Evolutionary conservation across 2,329 filamentous ascomycete genomes (phyloP).

Genomic region (Arachnopeziza araneosa): DNA sequence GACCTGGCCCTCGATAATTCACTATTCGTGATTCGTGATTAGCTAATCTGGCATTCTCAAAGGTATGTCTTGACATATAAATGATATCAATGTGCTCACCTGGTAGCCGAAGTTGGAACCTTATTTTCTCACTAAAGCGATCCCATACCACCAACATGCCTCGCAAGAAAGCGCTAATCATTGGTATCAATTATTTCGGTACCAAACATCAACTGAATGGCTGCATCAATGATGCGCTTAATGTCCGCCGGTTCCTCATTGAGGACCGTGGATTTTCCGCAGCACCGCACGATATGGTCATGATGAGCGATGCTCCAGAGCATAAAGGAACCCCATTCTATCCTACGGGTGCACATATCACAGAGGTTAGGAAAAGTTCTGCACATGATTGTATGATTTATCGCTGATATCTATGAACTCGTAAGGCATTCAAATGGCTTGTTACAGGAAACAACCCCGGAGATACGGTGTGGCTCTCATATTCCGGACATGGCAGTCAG

Average conservation of each 20-base stretch:
- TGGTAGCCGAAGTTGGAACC: not conserved
- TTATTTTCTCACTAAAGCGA: too few relatives aligned
- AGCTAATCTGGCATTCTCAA: not conserved
- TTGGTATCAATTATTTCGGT: constrained; percentile 40
- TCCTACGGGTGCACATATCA: constrained; percentile 33
- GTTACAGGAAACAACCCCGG: constrained; percentile 42
- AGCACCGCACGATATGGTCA: constrained; percentile 11
- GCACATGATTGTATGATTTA: not conserved
- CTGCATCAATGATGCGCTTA: constrained; percentile 33
- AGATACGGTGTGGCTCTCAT: constrained; percentile 51
- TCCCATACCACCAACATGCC: constrained; percentile 1
- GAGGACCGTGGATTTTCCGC: constrained; percentile 24
- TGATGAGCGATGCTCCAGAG: constrained; percentile 22
- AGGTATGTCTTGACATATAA: not conserved
- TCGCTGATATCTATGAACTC: not conserved
- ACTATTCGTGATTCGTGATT: not conserved
- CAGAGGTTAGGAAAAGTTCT: constrained; percentile 30
- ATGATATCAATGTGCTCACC: not conserved
- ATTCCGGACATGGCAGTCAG: constrained; percentile 50
- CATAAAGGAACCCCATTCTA: constrained; percentile 33
- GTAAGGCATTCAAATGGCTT: constrained; percentile 48
- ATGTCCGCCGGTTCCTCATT: constrained; percentile 34
- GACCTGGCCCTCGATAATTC: not conserved
- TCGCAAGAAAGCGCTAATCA: constrained; percentile 43
- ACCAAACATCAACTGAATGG: constrained; percentile 15